Conservation (phyloP, 345 rosid genomes). For the Reutealis trisperma region DNA sequence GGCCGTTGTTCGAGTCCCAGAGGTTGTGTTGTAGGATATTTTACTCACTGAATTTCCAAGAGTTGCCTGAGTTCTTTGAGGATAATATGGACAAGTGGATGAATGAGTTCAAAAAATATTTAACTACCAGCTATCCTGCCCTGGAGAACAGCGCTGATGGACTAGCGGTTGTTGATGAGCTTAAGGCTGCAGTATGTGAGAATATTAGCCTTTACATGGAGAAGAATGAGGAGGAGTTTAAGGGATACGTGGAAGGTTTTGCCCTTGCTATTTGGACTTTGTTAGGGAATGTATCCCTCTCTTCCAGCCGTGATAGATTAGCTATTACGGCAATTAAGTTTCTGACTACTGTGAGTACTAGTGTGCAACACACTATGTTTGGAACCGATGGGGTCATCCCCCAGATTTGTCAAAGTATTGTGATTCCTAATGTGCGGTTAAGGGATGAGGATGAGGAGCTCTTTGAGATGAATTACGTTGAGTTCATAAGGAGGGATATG, state of each 20-base stretch:
- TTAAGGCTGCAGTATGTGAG: constrained; percentile 87
- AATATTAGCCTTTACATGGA: constrained; percentile 93
- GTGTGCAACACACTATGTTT: constrained; percentile 91
- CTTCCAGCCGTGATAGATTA: constrained; percentile 70
- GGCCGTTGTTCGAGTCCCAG: constrained; percentile 77
- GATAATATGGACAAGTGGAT: constrained; percentile 97
- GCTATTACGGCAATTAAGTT: constrained; percentile 92
- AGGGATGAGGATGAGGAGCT: constrained; percentile 98
- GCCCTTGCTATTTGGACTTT: constrained; percentile 88
- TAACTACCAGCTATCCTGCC: constrained; percentile 55
- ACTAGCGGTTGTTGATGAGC: constrained; percentile 58
- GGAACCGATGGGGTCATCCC: constrained; percentile 69
- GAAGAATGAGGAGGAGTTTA: constrained; percentile 93
- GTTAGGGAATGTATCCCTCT: constrained; percentile 70
- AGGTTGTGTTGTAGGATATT: constrained; percentile 87
- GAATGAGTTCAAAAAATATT: constrained; percentile 78
- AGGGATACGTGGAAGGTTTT: constrained; percentile 64
- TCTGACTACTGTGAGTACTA: constrained; percentile 88
- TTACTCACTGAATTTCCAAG: constrained; percentile 83
- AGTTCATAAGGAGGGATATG: constrained; percentile 98
- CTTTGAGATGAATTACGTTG: constrained; percentile 93
- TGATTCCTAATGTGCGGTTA: constrained; percentile 88
- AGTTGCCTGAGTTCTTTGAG: constrained; percentile 92
- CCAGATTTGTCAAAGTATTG: constrained; percentile 86
- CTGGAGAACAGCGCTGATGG: constrained; percentile 64